Base-by-base conservation (phyloP, 306 rosid species). In the Abrus precatorius region DNA sequence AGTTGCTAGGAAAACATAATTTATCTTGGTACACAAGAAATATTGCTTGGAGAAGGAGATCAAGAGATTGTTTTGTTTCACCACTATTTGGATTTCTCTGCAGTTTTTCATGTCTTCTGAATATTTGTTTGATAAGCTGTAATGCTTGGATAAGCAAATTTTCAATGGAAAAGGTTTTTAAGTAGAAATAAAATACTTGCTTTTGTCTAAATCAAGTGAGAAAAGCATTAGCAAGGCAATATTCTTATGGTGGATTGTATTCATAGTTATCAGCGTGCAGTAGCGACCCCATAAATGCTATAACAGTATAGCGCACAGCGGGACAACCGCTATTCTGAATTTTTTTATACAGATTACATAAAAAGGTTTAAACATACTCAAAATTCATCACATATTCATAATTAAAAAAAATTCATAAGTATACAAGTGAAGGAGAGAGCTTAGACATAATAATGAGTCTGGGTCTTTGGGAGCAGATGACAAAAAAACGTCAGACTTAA, bases 61-160 rank as follows among this genome's bases (percentile, higher is more conserved):
- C 10, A 1, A 69, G 49, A n/a, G 74, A 41, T 65, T 54, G 32
- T 54, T 54, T 54, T 68, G 40, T 68, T 28, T 11, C 56, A 14
- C 8, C 9, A 55, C 73, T 44, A 45, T 68, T 68, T 68, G 41
- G 49, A 20, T 68, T 9, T 54, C 55, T 40, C 14, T 57, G 79
- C 43, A 11, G 41, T 55, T 43, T 57, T 74, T 30, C 10, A 10
- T 7, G 5, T 41, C 55, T 40, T 41, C 33, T 8, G 72, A 4
- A 32, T n/a, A 54, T 20, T 20, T 52, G 29, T 52, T 52, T 52
- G 57, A 12, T 4, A 13, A 52, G 53, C 10, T 52, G n/a, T 52
- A 52, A n/a, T 52, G 57, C 28, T 28, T 54, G 32, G 60, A 54
- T 54, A 54, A 54, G 29, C 14, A 54, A 14, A 54, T 14, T 54